Conservation (phyloP, 2,329 filamentous ascomycete genomes). For the Chrysosphaeria jannelii region DNA sequence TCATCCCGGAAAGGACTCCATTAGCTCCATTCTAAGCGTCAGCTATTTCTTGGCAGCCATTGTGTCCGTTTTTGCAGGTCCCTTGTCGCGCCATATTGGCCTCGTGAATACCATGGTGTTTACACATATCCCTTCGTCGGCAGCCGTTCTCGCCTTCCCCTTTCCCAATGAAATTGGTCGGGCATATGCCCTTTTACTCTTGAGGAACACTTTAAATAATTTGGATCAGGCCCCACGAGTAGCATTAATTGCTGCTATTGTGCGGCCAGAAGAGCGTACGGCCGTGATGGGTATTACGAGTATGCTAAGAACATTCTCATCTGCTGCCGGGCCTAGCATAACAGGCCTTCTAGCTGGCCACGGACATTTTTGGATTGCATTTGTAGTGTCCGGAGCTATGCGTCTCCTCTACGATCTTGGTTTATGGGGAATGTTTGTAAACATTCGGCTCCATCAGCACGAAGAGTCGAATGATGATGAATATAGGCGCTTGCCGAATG, state of each 20-base stretch:
- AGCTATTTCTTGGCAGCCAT: constrained; percentile 22
- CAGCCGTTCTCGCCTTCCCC: constrained; percentile 28
- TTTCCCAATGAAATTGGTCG: constrained; percentile 18
- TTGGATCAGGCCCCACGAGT: constrained; percentile 39
- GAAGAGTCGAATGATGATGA: too few relatives aligned
- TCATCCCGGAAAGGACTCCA: constrained; percentile 19
- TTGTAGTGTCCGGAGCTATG: constrained; percentile 21
- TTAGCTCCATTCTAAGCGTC: constrained; percentile 26
- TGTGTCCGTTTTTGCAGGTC: constrained; percentile 24
- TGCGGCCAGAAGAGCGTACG: constrained; percentile 31
- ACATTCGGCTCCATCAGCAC: constrained; percentile 19
- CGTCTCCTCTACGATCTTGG: constrained; percentile 26
- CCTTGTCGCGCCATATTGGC: constrained; percentile 24
- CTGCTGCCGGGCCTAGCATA: constrained; percentile 20
- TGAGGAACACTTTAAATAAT: constrained; percentile 30
- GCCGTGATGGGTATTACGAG: constrained; percentile 40
- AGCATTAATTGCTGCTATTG: constrained; percentile 35
- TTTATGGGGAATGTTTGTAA: constrained; percentile 26
- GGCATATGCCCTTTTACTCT: constrained; percentile 22
- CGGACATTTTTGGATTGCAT: constrained; percentile 28
- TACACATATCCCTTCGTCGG: constrained; percentile 28
- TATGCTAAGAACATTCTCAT: constrained; percentile 26
- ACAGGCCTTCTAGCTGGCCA: constrained; percentile 23
- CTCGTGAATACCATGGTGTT: constrained; percentile 35
- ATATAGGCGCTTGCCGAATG: too few relatives aligned